These are phyloP conservation scores for Cyclotella sp. DNA, from an alignment of 108 stramenopile species.

Conservation along the genomic window DNA sequence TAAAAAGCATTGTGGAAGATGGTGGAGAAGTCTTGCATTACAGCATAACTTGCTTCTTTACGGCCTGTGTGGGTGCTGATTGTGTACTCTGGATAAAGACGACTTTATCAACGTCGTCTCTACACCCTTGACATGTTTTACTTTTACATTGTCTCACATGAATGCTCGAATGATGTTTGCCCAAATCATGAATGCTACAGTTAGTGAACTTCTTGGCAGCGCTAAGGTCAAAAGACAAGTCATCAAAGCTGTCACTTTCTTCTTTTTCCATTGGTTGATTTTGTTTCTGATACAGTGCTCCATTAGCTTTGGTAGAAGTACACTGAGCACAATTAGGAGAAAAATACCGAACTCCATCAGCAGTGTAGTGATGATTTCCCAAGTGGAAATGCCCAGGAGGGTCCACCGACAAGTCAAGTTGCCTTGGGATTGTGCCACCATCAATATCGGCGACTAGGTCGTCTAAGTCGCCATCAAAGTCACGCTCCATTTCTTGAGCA, in stretches of 20 bases:
- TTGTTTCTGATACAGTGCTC: conserved; percentile 19
- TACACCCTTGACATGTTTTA: conserved; percentile 35
- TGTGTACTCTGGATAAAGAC: conserved; percentile 23
- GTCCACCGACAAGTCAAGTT: conserved; percentile 13
- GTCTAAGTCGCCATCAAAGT: conserved; percentile 35
- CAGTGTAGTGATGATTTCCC: conserved; percentile 48
- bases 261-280: conserved; percentile 13
- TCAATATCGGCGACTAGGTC: conserved; percentile 41
- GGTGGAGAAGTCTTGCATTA: background rate
- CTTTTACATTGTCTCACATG: conserved; percentile 50
- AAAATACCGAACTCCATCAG: conserved; percentile 40
- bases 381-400: conserved; percentile 47
- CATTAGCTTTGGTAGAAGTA: conserved; percentile 18
- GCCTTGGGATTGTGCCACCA: conserved; percentile 17
- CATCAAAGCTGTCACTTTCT: conserved; percentile 18
- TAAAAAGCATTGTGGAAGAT: background rate
- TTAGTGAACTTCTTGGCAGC: conserved; percentile 35
- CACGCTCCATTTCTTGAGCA: conserved; percentile 14
- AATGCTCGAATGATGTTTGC: conserved; percentile 44
- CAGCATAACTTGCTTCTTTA: background rate
- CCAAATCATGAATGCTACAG: conserved; percentile 43
- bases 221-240: conserved; percentile 45
- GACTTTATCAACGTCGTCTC: background rate
- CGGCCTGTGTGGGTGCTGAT: background rate
- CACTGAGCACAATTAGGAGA: conserved; percentile 42